Conservation (phyloP, 208 protist genomes). For the Leishmania tarentolae region DNA sequence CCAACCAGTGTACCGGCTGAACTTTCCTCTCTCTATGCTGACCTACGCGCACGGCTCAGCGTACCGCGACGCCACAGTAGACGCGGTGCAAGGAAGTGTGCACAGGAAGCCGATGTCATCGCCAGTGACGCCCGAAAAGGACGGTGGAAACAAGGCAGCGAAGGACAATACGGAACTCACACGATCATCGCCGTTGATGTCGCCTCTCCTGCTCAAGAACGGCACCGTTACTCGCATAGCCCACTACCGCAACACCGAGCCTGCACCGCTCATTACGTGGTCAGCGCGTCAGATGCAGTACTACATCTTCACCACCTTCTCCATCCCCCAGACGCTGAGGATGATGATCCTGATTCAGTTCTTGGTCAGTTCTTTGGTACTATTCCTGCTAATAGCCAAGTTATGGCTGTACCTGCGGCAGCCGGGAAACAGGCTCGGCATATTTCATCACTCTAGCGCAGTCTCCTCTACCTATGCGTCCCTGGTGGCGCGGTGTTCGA, state of each 20-base stretch:
- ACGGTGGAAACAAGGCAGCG: neutral
- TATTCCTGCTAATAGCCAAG: neutral
- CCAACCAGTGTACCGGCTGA: constrained; percentile 43
- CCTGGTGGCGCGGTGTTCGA: neutral
- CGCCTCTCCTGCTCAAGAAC: constrained; percentile 10
- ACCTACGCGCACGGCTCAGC: constrained; percentile 39
- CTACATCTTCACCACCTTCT: constrained; percentile 26
- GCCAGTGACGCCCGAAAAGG: neutral
- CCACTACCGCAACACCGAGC: constrained; percentile 34
- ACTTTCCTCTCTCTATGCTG: constrained; percentile 62
- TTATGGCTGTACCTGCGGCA: neutral
- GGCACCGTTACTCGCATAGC: constrained; percentile 13
- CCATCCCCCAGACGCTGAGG: constrained; percentile 35
- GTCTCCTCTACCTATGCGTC: neutral
- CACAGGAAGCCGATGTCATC: neutral
- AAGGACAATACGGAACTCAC: neutral
- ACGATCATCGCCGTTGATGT: neutral
- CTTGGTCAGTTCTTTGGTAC: neutral
- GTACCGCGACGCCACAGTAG: constrained; percentile 36
- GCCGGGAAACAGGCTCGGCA: neutral
- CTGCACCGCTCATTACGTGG: constrained; percentile 38
- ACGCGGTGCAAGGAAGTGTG: constrained; percentile 9
- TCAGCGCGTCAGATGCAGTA: constrained; percentile 35
- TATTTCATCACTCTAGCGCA: neutral
- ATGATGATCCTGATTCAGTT: constrained; percentile 7